Conservation (phyloP, 2,329 filamentous ascomycete genomes). For the Bipolaris sorokiniana region DNA sequence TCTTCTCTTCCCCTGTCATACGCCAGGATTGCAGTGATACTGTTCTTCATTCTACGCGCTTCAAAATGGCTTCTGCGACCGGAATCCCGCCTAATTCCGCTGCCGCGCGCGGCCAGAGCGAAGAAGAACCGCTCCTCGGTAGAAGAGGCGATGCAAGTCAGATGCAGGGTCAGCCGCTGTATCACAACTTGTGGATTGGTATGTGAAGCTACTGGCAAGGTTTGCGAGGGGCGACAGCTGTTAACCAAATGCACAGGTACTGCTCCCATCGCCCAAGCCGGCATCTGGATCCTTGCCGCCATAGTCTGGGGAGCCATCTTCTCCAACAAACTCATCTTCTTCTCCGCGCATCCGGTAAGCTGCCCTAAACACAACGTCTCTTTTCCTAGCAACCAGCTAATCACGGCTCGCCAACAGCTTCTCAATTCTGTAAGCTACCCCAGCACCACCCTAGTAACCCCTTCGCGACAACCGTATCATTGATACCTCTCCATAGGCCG, state of each 20-base stretch:
- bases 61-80: conserved; percentile 70
- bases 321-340: conserved; percentile 73
- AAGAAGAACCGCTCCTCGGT: conserved; percentile 75
- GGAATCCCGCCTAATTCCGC: conserved; percentile 63
- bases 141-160: conserved; percentile 76
- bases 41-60: neutral
- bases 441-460: conserved; percentile 13
- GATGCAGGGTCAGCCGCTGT: conserved; percentile 66
- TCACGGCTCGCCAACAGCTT: conserved; percentile 45
- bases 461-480: conserved; percentile 23
- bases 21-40: neutral
- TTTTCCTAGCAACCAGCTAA: conserved; percentile 9
- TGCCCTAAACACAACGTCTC: neutral
- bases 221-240: neutral
- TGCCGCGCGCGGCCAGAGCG: conserved; percentile 51
- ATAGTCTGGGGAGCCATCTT: conserved; percentile 82
- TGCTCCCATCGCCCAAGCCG: conserved; percentile 78
- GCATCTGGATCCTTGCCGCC: conserved; percentile 74
- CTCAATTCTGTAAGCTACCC: conserved; percentile 56
- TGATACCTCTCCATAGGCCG: conserved; percentile 54
- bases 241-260: conserved; percentile 66
- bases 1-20: neutral
- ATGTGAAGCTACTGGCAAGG: conserved; percentile 33
- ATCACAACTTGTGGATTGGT: conserved; percentile 78
- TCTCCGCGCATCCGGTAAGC: conserved; percentile 84